Evolutionary conservation across 2,329 filamentous ascomycete species (phyloP).

Genomic region (Plectosphaerella plurivora): DNA sequence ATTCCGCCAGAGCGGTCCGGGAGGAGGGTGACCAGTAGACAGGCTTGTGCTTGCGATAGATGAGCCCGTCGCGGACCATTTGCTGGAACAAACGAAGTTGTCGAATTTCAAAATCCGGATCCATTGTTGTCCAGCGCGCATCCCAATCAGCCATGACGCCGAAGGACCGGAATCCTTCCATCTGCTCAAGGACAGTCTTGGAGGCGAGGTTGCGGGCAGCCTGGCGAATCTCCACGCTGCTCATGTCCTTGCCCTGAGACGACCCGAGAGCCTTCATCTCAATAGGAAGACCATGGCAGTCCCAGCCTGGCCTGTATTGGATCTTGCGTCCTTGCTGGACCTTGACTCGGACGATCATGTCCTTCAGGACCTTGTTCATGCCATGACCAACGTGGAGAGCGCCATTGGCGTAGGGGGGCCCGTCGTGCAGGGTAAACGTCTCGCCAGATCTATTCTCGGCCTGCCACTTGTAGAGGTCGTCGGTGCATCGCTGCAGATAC

Average conservation of each 20-base stretch:
- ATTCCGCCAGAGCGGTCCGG: slow-evolving; percentile 74
- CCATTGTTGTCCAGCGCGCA: slow-evolving; percentile 74
- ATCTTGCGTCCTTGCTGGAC: slow-evolving; percentile 73
- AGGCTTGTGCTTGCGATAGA: slow-evolving; percentile 75
- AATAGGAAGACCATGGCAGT: slow-evolving; percentile 95
- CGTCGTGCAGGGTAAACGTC: slow-evolving; percentile 85
- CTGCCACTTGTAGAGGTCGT: slow-evolving; percentile 91
- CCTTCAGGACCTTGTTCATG: slow-evolving; percentile 94
- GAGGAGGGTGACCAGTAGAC: slow-evolving; percentile 86
- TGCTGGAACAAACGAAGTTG: slow-evolving; percentile 72
- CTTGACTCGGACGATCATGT: slow-evolving; percentile 81
- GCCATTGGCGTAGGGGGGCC: slow-evolving; percentile 94
- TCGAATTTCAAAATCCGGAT: slow-evolving; percentile 65
- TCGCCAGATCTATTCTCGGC: slow-evolving; percentile 48
- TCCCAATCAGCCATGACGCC: slow-evolving; percentile 81
- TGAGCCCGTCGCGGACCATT: slow-evolving; percentile 68
- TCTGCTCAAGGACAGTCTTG: slow-evolving; percentile 67
- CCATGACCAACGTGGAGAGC: slow-evolving; percentile 89
- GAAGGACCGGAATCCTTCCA: slow-evolving; percentile 67
- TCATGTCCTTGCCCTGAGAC: slow-evolving; percentile 35
- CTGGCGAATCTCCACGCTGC: slow-evolving; percentile 55
- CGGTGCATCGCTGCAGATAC: slow-evolving; percentile 74
- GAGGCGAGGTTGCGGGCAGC: slow-evolving; percentile 62
- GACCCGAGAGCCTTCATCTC: slow-evolving; percentile 86
- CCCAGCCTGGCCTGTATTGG: slow-evolving; percentile 88